Evolutionary conservation across 1,139 yeast genomes (phyloP).

Genomic region (Kodamaea plutei): DNA sequence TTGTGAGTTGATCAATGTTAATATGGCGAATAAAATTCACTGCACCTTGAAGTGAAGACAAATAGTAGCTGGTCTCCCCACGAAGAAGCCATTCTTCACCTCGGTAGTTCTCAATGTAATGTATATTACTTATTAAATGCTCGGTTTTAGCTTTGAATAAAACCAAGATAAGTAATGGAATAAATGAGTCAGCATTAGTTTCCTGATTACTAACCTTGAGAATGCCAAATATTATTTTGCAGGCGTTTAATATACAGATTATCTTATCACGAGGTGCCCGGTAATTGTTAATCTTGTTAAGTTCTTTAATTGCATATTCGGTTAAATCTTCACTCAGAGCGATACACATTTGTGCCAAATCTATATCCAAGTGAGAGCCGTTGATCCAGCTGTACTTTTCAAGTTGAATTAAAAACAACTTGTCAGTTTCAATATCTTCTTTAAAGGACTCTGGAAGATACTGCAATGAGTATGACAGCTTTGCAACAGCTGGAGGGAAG

Average conservation of each 20-base stretch:
- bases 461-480: constrained; percentile 24
- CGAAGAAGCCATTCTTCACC: constrained; percentile 61
- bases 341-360: constrained; percentile 29
- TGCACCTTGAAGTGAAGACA: constrained; percentile 85
- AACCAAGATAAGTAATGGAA: constrained; percentile 80
- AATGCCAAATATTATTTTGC: constrained; percentile 87
- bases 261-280: constrained; percentile 94
- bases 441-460: constrained; percentile 35
- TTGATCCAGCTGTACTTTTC: constrained; percentile 70
- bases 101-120: constrained; percentile 81
- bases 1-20: constrained; percentile 54
- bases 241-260: constrained; percentile 84
- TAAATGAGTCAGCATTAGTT: constrained; percentile 85
- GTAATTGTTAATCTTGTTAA: constrained; percentile 73
- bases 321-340: constrained; percentile 40
- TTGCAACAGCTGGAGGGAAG: constrained; percentile 71
- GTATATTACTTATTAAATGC: constrained; percentile 68
- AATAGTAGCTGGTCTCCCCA: constrained; percentile 87
- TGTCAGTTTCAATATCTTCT: constrained; percentile 63
- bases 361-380: constrained; percentile 78
- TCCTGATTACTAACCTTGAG: constrained; percentile 70
- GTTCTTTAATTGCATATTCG: constrained; percentile 65
- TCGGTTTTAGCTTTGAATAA: constrained; percentile 64
- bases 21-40: constrained; percentile 68
- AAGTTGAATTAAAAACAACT: constrained; percentile 50